Percentiles rank a stretch among this genome's conserved stretches.
phyloP scores from a whole-genome alignment of 2,329 filamentous ascomycete species.

The Scopulariopsis brevicaulis region DNA sequence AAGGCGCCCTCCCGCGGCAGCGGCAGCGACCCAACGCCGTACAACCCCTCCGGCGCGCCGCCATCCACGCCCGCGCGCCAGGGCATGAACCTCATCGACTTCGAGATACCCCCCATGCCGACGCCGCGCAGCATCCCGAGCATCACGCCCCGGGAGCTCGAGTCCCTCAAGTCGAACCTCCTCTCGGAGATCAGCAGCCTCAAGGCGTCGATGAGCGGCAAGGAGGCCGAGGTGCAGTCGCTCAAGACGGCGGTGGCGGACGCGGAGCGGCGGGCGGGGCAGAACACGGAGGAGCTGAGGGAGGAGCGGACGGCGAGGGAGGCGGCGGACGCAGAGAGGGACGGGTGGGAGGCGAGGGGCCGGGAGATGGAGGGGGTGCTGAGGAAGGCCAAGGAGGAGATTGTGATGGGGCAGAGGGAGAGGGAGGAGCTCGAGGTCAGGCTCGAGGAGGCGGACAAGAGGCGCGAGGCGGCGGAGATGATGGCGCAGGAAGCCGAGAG shows the following conservation, averaged over 20 bases:
- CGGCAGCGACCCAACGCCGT: constrained; percentile 18
- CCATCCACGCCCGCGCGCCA: constrained; percentile 35
- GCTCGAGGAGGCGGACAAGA: constrained; percentile 66
- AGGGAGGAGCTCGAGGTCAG: constrained; percentile 67
- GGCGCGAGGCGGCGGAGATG: constrained; percentile 61
- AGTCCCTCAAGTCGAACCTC: constrained; percentile 82
- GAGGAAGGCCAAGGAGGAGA: constrained; percentile 69
- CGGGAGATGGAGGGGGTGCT: constrained; percentile 78
- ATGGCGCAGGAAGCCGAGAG: constrained; percentile 67
- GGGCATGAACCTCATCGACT: constrained; percentile 58
- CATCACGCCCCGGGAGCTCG: constrained; percentile 83
- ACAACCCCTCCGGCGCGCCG: constrained; percentile 13
- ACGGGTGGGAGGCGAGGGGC: constrained; percentile 73
- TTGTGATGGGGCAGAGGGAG: constrained; percentile 67
- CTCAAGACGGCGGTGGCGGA: constrained; percentile 81
- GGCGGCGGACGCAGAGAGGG: constrained; percentile 61
- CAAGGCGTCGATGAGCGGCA: constrained; percentile 81
- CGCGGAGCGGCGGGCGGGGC: constrained; percentile 83
- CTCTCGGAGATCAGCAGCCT: constrained; percentile 91
- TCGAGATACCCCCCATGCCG: constrained; percentile 83
- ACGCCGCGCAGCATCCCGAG: constrained; percentile 86
- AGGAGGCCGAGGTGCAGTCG: constrained; percentile 81
- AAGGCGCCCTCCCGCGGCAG: constrained; percentile 33
- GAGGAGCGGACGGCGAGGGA: constrained; percentile 65
- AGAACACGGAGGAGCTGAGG: constrained; percentile 71